Evolutionary conservation across 805 yeast genomes (phyloP).

Genomic region (Zygosaccharomyces bailii): DNA sequence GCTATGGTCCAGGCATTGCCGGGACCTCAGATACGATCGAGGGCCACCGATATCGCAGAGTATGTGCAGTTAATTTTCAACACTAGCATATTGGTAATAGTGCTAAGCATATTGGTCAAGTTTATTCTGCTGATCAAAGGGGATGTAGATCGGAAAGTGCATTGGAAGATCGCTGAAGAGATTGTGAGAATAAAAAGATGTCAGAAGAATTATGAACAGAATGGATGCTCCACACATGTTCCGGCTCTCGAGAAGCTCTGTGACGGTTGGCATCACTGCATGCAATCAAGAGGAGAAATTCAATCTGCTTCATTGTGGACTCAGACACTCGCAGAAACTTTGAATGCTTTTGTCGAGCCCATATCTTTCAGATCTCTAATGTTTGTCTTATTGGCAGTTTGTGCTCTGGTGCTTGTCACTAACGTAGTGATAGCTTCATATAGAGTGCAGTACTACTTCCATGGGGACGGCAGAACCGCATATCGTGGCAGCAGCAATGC

Average conservation of each 20-base stretch:
- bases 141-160: conserved; percentile 72
- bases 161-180: conserved; percentile 54
- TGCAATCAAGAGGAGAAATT: conserved; percentile 54
- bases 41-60: conserved; percentile 10
- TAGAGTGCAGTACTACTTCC: conserved; percentile 24
- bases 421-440: conserved; percentile 49
- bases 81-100: conserved; percentile 45
- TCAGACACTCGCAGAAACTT: conserved; percentile 75
- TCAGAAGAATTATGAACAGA: conserved; percentile 61
- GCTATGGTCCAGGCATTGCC: conserved; percentile 1
- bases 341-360: conserved; percentile 70
- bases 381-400: conserved; percentile 43
- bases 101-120: conserved; percentile 50
- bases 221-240: conserved; percentile 68
- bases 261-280: conserved; percentile 73
- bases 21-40: background rate
- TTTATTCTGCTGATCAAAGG: conserved; percentile 53
- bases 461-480: background rate
- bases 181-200: conserved; percentile 65
- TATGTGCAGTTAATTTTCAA: conserved; percentile 66
- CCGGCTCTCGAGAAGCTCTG: conserved; percentile 76
- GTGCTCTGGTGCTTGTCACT: conserved; percentile 52
- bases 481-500: conserved; percentile 4
- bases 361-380: conserved; percentile 67
- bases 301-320: conserved; percentile 74